A percentile compares a stretch with the other conserved stretches of the same genome.
phyloP scores from a whole-genome alignment of 192 early-diverging fungal species.

The Ramicandelaber brevisporus region DNA sequence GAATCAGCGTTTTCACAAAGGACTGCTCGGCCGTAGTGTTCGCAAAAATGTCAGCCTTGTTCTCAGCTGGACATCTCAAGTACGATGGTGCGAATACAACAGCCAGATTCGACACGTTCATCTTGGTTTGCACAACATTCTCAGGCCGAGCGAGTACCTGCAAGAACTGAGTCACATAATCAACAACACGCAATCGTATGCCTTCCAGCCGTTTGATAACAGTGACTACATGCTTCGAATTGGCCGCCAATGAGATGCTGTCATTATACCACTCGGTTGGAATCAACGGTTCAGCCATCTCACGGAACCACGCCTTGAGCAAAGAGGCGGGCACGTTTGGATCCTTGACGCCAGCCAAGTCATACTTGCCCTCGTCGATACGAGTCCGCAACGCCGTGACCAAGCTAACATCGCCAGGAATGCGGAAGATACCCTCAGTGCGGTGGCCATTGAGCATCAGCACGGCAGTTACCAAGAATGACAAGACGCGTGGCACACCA shows the following conservation, averaged over 20 bases:
- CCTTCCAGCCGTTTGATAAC: constrained; percentile 23
- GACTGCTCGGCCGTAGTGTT: constrained; percentile 19
- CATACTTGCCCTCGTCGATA: constrained; percentile 62
- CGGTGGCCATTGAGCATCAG: constrained; percentile 41
- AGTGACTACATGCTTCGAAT: constrained; percentile 18
- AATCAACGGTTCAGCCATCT: constrained; percentile 76
- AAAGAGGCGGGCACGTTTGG: constrained; percentile 81
- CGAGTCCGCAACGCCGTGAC: constrained; percentile 48
- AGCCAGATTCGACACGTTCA: constrained; percentile 73
- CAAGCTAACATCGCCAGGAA: constrained; percentile 73
- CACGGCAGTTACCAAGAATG: constrained; percentile 51
- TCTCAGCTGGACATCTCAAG: constrained; percentile 56
- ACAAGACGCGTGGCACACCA: constrained; percentile 53
- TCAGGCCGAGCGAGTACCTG: constrained; percentile 45
- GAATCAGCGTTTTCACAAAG: constrained; percentile 14
- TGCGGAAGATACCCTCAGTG: constrained; percentile 88
- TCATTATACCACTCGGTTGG: constrained; percentile 45
- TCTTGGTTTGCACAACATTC: constrained; percentile 60
- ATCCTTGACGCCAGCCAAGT: constrained; percentile 44
- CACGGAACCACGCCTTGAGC: constrained; percentile 82
- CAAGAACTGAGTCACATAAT: constrained; percentile 63
- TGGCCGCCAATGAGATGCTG: constrained; percentile 41
- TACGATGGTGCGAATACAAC: constrained; percentile 95
- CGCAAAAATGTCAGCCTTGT: constrained; percentile 28
- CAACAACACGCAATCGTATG: constrained; percentile 38